Evolutionary conservation across 2,329 filamentous ascomycete species (phyloP).

Genomic region (Colletotrichum karsti): DNA sequence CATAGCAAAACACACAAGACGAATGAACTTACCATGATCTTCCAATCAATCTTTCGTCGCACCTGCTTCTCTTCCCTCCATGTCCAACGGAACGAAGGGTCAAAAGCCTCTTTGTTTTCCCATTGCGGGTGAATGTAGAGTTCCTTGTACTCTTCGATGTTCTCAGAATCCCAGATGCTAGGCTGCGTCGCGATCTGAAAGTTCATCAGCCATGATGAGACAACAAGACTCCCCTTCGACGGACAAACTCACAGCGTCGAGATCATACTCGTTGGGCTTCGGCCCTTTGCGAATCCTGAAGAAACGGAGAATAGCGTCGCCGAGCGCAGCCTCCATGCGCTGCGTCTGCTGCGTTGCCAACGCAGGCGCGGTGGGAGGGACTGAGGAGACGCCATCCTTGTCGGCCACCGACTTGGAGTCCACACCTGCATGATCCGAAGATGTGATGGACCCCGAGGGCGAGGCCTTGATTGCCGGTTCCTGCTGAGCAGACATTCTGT

Average conservation of each 20-base stretch:
- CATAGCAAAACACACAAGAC: background rate
- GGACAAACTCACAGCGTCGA: constrained; percentile 34
- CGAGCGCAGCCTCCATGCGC: constrained; percentile 41
- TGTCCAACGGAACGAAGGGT: constrained; percentile 42
- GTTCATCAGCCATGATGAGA: background rate
- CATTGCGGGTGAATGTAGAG: constrained; percentile 44
- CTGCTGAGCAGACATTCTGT: constrained; percentile 17
- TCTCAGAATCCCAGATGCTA: constrained; percentile 46
- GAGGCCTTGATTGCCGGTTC: background rate
- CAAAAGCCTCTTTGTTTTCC: constrained; percentile 44
- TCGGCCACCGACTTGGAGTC: background rate
- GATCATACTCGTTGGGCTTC: constrained; percentile 36
- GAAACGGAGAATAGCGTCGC: constrained; percentile 41
- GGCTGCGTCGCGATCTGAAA: constrained; percentile 43
- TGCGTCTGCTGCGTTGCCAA: constrained; percentile 35
- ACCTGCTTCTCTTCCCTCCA: constrained; percentile 40
- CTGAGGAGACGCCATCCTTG: background rate
- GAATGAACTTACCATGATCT: constrained; percentile 42
- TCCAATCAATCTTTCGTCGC: constrained; percentile 38
- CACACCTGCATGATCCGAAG: constrained; percentile 13
- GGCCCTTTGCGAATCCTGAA: constrained; percentile 42
- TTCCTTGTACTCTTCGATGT: constrained; percentile 43
- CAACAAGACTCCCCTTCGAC: rapidly evolving
- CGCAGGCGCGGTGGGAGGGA: constrained; percentile 27
- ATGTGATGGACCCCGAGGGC: constrained; percentile 13